Base-by-base conservation (phyloP, 2,329 filamentous ascomycete species). In the Hymenotorrendiella dingleyae region DNA sequence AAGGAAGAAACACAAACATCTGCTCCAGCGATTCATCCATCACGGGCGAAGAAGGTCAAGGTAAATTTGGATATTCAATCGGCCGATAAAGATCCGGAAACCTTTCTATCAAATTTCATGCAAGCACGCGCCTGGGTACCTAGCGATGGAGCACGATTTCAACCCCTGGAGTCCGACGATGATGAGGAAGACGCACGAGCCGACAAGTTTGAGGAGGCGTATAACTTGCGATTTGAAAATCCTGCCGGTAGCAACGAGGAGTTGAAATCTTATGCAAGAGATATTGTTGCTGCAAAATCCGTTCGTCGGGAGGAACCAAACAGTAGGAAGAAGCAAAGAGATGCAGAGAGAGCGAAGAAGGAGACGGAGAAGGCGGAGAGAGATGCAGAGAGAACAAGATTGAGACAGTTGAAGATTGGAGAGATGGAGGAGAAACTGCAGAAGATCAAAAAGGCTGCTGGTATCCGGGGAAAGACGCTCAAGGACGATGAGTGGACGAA, bases 211-310 rank as follows among this genome's bases (percentile, higher is more conserved):
- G 93, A 98, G 67, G 76, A 86, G 52, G 90, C 90, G 4, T 98
- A 95, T 69, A 98, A 98, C 67, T 68, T 96, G 66, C 84, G 93
- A 24, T 98, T 98, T 59, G 93, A 98, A 62, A 86, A 97, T 56
- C 89, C 93, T 0, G 76, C 76, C 46, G 89, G 86, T 60, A 82
- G 86, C 56, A 96, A 96, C 60, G 88, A 95, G 65, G 82, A 85
- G 37, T 71, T 98, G 23, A 81, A 84, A 58, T 88, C 90, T 5
- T 94, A 96, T 66, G 84, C 91, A 43, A 84, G 91, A 78, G 88
- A 94, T 61, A 74, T 88, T 14, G 83, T 85, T 27, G 82, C 82
- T 28, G 82, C 84, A 49, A 84, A 86, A 53, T 93, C 90, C 1
- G 90, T 95, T 19, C 80, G 93, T 37, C 78, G 90, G 49, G 89